A percentile compares a stretch with the other conserved stretches of the same genome.
Evolutionary conservation across 805 yeast species (phyloP).

Genomic region (Hanseniaspora nectarophila): DNA sequence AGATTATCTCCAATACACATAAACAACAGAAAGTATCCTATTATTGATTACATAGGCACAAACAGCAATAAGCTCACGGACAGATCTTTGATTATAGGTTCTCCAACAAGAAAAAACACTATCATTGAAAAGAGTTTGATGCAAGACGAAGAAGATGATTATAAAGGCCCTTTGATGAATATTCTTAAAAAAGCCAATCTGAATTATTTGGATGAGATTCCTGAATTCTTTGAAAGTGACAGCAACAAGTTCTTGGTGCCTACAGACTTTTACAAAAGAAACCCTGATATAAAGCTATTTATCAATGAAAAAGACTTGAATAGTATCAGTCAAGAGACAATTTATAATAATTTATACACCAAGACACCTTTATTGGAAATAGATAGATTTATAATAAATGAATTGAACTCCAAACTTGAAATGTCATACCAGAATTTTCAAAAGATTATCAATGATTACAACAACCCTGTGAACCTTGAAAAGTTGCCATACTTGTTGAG

Average conservation of each 20-base stretch:
- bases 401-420: slow-evolving; percentile 6
- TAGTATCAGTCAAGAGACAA: neutral
- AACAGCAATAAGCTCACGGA: neutral
- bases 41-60: slow-evolving; percentile 8
- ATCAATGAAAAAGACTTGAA: neutral
- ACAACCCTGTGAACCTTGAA: neutral
- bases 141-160: neutral
- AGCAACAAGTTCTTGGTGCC: neutral
- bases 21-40: slow-evolving; percentile 12
- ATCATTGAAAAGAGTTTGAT: neutral
- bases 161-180: neutral
- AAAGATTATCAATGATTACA: slow-evolving; percentile 5
- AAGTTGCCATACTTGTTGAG: slow-evolving; percentile 1
- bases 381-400: slow-evolving; percentile 10
- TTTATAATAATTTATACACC: slow-evolving; percentile 1
- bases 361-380: slow-evolving; percentile 14
- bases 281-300: neutral
- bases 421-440: slow-evolving; percentile 1
- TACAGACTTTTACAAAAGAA: neutral
- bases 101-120: slow-evolving; percentile 5
- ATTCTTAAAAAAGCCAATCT: neutral
- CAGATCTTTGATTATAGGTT: slow-evolving; percentile 7
- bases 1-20: slow-evolving; percentile 14
- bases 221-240: neutral
- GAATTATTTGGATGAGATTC: slow-evolving; percentile 2